Conservation (phyloP, 441 rosid species). For the Manihot esculenta region DNA sequence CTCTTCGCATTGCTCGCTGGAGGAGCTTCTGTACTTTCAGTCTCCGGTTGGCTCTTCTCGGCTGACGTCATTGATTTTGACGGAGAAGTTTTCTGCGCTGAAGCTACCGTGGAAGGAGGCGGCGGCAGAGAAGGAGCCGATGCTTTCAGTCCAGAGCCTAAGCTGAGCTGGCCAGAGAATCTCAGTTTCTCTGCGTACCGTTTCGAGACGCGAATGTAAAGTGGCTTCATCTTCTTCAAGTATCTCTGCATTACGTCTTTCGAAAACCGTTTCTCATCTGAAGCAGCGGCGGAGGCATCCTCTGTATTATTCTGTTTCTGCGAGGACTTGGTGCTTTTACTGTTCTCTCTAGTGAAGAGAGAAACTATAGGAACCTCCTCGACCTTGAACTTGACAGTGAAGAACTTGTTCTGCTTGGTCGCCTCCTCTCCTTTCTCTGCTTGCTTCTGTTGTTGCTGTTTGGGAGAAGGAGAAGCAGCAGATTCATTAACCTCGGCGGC, state of each 20-base stretch:
- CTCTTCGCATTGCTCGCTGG: slow-evolving; percentile 29
- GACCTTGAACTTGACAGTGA: slow-evolving; percentile 66
- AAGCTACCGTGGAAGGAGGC: slow-evolving; percentile 12
- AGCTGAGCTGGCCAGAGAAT: slow-evolving; percentile 51
- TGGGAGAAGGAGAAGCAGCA: slow-evolving; percentile 1
- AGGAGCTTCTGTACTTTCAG: slow-evolving; percentile 11
- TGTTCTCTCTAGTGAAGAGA: slow-evolving; percentile 63
- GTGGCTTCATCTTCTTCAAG: slow-evolving; percentile 83
- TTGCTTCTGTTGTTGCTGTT: slow-evolving; percentile 11
- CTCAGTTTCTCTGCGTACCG: slow-evolving; percentile 63
- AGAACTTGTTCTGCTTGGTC: slow-evolving; percentile 38
- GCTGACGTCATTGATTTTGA: slow-evolving; percentile 11
- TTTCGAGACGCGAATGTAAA: slow-evolving; percentile 75
- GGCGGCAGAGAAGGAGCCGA: neutral
- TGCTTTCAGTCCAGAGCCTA: slow-evolving; percentile 23
- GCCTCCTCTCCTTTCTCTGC: slow-evolving; percentile 23
- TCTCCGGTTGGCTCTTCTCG: slow-evolving; percentile 29
- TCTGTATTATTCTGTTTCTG: slow-evolving; percentile 37
- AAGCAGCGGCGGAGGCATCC: slow-evolving; percentile 15
- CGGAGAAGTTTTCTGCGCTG: slow-evolving; percentile 13
- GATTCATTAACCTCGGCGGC: slow-evolving; percentile 18
- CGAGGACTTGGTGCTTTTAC: slow-evolving; percentile 28
- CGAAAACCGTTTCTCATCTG: slow-evolving; percentile 62
- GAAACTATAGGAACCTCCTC: slow-evolving; percentile 75
- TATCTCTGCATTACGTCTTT: slow-evolving; percentile 78